phyloP scores from a whole-genome alignment of 192 early-diverging fungal genomes.

The Geranomyces variabilis region DNA sequence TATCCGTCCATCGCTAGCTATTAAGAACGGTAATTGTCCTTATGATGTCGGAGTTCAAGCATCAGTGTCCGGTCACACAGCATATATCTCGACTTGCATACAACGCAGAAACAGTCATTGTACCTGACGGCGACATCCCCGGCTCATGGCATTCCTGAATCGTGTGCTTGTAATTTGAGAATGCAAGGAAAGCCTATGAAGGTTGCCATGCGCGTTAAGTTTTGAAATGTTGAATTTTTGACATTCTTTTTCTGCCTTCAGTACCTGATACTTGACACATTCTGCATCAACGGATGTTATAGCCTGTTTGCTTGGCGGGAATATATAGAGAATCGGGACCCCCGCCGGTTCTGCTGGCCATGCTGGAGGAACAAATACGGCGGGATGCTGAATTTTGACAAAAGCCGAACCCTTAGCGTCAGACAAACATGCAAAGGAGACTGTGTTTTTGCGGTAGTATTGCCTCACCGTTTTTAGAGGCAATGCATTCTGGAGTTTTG shows the following conservation, averaged over 20 bases:
- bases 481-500: too few species aligned
- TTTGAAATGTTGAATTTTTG: not conserved
- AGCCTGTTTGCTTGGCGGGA: conserved; percentile 43
- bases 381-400: conserved; percentile 5
- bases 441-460: too few species aligned
- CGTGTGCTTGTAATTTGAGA: conserved; percentile 50
- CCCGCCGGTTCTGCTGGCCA: conserved; percentile 16
- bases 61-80: too few species aligned
- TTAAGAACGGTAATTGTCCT: conserved; percentile 62
- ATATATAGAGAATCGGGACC: conserved; percentile 53
- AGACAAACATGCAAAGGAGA: too few species aligned
- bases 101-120: too few species aligned
- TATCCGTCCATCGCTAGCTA: conserved; percentile 45
- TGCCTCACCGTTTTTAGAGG: too few species aligned
- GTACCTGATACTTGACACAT: conserved; percentile 56
- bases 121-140: conserved; percentile 60
- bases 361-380: conserved; percentile 36
- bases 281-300: conserved; percentile 56
- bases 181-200: conserved; percentile 52
- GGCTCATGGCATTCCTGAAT: conserved; percentile 53
- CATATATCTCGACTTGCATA: too few species aligned
- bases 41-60: not conserved
- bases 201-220: not conserved
- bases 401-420: too few species aligned
- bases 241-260: too few species aligned